Evolutionary conservation across 768 basidiomycete species (phyloP).

Genomic region (Leccinum obscurum): DNA sequence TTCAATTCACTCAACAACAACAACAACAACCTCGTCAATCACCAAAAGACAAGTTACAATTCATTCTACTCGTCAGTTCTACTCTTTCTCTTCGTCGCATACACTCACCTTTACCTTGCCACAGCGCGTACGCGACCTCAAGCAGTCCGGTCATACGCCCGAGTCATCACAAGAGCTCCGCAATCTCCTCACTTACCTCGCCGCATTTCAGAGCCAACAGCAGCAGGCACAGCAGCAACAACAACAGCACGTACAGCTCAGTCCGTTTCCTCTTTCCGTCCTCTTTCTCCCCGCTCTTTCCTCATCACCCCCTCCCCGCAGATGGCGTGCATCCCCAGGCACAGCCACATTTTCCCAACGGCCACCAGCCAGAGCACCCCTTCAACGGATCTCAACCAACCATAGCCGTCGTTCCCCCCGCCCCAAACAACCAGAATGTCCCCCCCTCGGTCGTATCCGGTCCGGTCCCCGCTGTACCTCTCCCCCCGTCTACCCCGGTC

Average conservation of each 20-base stretch:
- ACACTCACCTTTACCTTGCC: not conserved
- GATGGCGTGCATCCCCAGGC: constrained; percentile 24
- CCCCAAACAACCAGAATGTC: constrained; percentile 32
- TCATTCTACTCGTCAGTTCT: constrained; percentile 16
- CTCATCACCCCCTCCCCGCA: constrained; percentile 33
- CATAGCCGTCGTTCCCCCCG: constrained; percentile 28
- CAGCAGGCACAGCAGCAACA: constrained; percentile 30
- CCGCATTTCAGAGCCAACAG: constrained; percentile 30
- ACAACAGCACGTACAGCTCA: constrained; percentile 33
- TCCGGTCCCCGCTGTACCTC: constrained; percentile 49
- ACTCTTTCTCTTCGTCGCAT: no score
- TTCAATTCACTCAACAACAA: constrained; percentile 25
- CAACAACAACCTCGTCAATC: constrained; percentile 18
- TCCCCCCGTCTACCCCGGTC: constrained; percentile 68
- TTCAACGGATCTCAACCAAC: constrained; percentile 26
- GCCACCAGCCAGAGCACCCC: constrained; percentile 36
- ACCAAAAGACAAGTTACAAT: constrained; percentile 29
- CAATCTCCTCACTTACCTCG: constrained; percentile 40
- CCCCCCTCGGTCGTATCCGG: constrained; percentile 46
- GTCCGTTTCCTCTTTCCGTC: constrained; percentile 19
- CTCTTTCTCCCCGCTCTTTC: not conserved
- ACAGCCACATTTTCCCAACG: constrained; percentile 44
- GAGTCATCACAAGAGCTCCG: constrained; percentile 46
- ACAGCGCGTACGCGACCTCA: constrained; percentile 47
- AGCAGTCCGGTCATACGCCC: constrained; percentile 44